Percentiles rank a stretch among this genome's conserved stretches.
Evolutionary conservation across 1,284 basidiomycete genomes (phyloP).

Genomic region (Malassezia restricta): DNA sequence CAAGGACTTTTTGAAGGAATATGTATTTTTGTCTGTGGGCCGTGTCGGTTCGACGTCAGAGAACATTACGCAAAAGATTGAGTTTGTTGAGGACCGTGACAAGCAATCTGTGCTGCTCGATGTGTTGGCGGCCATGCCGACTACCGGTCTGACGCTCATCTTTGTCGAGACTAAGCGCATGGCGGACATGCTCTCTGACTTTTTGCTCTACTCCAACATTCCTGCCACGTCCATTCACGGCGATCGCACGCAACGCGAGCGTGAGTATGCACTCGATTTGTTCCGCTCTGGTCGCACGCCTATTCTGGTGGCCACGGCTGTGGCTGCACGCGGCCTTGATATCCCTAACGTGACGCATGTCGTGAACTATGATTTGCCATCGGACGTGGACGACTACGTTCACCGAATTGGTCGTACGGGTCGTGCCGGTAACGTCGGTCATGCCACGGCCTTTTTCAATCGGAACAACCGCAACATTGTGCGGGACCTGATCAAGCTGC

Average conservation of each 20-base stretch:
- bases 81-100: constrained; percentile 94
- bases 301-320: constrained; percentile 93
- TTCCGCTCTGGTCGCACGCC: constrained; percentile 91
- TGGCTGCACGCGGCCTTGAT: constrained; percentile 95
- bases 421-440: constrained; percentile 96
- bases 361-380: constrained; percentile 95
- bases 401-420: constrained; percentile 72
- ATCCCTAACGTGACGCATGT: constrained; percentile 99
- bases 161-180: constrained; percentile 99
- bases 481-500: constrained; percentile 76
- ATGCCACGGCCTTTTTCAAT: constrained; percentile 56
- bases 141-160: constrained; percentile 74
- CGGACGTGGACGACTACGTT: constrained; percentile 71
- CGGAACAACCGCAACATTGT: constrained; percentile 59
- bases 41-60: constrained; percentile 96
- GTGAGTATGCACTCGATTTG: constrained; percentile 84
- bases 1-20: constrained; percentile 67
- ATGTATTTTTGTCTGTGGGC: constrained; percentile 95
- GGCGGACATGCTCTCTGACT: constrained; percentile 96
- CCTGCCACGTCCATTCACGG: constrained; percentile 92
- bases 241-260: constrained; percentile 92
- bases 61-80: constrained; percentile 97
- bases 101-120: constrained; percentile 95
- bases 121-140: constrained; percentile 66
- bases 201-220: constrained; percentile 71